phyloP scores from a whole-genome alignment of 2,329 filamentous ascomycete species.

The Emmonsiellopsis sp. region DNA sequence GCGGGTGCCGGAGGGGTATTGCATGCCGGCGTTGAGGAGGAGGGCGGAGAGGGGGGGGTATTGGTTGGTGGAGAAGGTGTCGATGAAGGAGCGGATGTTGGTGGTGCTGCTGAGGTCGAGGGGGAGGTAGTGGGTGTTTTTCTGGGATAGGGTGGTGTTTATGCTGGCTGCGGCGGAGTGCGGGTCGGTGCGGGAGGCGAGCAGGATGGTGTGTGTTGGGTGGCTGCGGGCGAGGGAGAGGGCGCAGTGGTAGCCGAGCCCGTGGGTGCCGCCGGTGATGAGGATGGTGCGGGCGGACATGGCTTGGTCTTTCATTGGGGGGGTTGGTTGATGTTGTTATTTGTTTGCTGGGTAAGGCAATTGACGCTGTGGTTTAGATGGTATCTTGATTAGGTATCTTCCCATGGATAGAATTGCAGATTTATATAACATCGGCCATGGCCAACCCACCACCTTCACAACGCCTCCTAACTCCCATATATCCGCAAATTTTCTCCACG shows the following conservation, averaged over 20 bases:
- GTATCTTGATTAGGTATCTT: not conserved
- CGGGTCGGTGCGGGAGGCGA: conserved; percentile 36
- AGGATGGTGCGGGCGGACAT: conserved; percentile 16
- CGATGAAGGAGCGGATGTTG: conserved; percentile 34
- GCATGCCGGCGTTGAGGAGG: conserved; percentile 41
- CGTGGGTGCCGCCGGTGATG: conserved; percentile 39
- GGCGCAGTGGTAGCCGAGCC: conserved; percentile 36
- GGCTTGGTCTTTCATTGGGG: not conserved
- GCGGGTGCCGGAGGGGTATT: conserved; percentile 29
- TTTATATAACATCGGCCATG: no score
- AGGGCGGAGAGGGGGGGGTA: conserved; percentile 37
- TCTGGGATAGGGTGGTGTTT: conserved; percentile 32
- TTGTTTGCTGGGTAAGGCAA: not conserved
- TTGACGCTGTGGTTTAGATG: no score
- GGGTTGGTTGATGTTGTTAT: not conserved
- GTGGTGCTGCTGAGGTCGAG: conserved; percentile 35
- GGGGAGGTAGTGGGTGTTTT: conserved; percentile 33
- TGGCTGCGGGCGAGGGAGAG: conserved; percentile 30
- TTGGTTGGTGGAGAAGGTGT: conserved; percentile 23
- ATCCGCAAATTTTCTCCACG: no score
- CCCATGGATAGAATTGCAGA: not conserved
- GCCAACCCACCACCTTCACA: no score
- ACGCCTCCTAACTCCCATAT: no score
- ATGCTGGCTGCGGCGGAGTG: conserved; percentile 33
- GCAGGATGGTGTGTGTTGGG: conserved; percentile 33